Evolutionary conservation across 2,329 filamentous ascomycete genomes (phyloP), one percentile per base, ranked within the genome.

Genomic region (Calonectria hongkongensis): DNA sequence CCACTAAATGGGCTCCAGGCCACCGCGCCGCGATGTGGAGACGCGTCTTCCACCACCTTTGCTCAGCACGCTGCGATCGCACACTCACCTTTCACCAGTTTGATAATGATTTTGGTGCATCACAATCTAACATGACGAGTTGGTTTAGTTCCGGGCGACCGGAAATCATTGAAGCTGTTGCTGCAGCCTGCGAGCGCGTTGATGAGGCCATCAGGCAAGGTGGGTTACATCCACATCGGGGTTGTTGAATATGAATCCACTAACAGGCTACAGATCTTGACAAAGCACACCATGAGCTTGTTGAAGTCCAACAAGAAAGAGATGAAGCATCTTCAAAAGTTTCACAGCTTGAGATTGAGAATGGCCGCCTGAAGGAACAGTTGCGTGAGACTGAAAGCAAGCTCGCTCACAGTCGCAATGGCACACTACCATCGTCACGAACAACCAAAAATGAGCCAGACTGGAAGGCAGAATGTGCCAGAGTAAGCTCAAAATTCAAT

Each of bases 211-310:
- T 86, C 27, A 73, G 76, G 43, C 79, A 79, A 58, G 85, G 86
- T 87, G 79, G 33, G 67, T 43, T 21, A 13, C 25, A 56, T 16
- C 25, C 28, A 3, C 15, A 41, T 68, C 62, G 68, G 70, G 33
- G 58, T 62, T 41, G 70, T 58, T 60, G 51, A 63, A 58, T 54
- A 15, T 48, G 41, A 43, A 62, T 48, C 56, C 28, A 56, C 71
- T 80, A 71, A 80, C 73, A 72, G 62, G 48, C 15, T 48, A 8
- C 27, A 76, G 73, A 79, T 65, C 76, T 89, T 30, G 83, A 87
- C 67, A 76, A 83, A 18, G 86, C 89, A 71, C 88, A 88, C 64
- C 76, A 75, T n/a, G 73, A 80, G 5, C 82, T 90, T 13, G 47
- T 70, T 30, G 43, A 75, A 30, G 74, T 72, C 63, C 75, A 71